Evolutionary conservation across 192 early-diverging fungal genomes (phyloP), one percentile per base, ranked within the genome.

Genomic region (Coemansia sp.): DNA sequence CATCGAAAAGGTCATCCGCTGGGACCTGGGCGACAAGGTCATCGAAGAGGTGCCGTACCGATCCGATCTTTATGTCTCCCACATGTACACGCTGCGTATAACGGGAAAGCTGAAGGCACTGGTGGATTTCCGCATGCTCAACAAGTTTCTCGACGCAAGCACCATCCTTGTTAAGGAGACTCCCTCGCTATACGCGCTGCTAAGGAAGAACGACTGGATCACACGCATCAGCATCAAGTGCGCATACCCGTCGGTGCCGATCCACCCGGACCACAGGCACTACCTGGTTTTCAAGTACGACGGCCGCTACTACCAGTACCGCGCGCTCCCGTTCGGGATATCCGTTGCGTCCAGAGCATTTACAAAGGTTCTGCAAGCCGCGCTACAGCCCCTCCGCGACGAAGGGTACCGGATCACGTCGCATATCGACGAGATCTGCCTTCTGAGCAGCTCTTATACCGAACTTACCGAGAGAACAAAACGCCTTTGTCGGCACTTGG

Each of bases 221-320:
- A 74, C 79, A 8, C 63, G 74, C 6, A 64, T 82, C 43, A 77
- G 63, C 59, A 70, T 82, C 34, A 82, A 82, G 64, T 77, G 79
- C 59, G 80, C 80, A 9, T 82, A 82, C 13, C 74, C 74, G 53
- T 76, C 75, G 20, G 80, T 82, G 63, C 75, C 75, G 1, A 68
- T 82, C 26, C 74, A 77, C 23, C 45, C 64, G 2, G 80, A 82
- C 18, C 75, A 82, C 66, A 59, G 66, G 30, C 56, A 53, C 3
- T 77, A 64, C 53, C 62, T 82, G 53, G 80, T 74, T 52, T 82
- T 82, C 58, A 58, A 71, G 43, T 77, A 77, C 53, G 71, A 77
- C 18, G 80, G 51, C n/a, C 60, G 69, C 18, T 77, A 73, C 59
- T 82, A 82, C 58, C 80, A 77, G 71, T 82, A 82, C 58, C 64